Percentiles rank a stretch among this genome's conserved stretches.
phyloP scores from a whole-genome alignment of 257 asterid genomes.

The Anisodus acutangulus region DNA sequence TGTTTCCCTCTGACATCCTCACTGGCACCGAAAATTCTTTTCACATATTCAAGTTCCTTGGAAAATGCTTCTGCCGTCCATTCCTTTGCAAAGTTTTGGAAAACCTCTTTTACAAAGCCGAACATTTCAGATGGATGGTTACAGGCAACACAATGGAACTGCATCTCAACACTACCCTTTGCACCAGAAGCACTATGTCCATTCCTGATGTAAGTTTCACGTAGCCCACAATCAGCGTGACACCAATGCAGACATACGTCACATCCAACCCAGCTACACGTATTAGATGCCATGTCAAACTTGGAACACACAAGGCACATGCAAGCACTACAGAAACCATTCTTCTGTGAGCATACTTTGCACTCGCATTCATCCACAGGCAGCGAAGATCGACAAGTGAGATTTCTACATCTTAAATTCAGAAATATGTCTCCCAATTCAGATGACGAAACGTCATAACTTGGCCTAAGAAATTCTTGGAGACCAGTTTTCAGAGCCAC shows the following conservation, averaged over 20 bases:
- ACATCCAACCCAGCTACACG: constrained; percentile 99
- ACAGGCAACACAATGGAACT: constrained; percentile 96
- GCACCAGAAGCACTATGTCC: constrained; percentile 71
- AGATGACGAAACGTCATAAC: constrained; percentile 55
- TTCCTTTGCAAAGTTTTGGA: constrained; percentile 76
- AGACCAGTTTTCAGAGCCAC: constrained; percentile 85
- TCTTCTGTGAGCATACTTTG: constrained; percentile 68
- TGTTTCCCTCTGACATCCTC: constrained; percentile 83
- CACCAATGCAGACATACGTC: constrained; percentile 99
- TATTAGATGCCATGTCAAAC: constrained; percentile 91
- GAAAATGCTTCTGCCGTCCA: constrained; percentile 86
- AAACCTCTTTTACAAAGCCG: constrained; percentile 96
- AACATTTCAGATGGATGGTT: constrained; percentile 98
- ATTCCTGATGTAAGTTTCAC: constrained; percentile 75
- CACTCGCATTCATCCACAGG: constrained; percentile 96
- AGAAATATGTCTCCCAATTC: constrained; percentile 82
- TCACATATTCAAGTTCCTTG: constrained; percentile 81
- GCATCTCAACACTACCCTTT: constrained; percentile 83
- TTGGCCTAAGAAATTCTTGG: constrained; percentile 63
- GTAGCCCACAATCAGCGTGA: constrained; percentile 94
- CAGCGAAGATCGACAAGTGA: constrained; percentile 68
- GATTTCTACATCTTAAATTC: constrained; percentile 77
- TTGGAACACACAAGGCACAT: constrained; percentile 97
- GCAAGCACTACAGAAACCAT: constrained; percentile 91
- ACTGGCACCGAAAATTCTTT: constrained; percentile 68